These are phyloP conservation scores for Jackrogersella minutella DNA, from an alignment of 495 filamentous ascomycete genomes.

Conservation along the genomic window DNA sequence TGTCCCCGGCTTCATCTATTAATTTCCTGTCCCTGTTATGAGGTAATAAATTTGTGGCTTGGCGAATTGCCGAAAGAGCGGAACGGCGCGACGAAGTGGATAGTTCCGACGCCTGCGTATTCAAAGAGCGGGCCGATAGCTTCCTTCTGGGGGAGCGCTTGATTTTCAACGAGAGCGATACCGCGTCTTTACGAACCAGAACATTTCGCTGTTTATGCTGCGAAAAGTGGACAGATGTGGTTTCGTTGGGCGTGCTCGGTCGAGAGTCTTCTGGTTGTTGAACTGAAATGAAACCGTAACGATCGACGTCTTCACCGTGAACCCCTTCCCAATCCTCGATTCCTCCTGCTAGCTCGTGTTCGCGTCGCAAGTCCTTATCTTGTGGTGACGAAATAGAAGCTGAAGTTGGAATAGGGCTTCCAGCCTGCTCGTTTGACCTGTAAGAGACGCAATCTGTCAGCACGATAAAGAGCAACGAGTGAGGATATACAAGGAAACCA, in stretches of 20 bases:
- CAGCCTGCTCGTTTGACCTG: constrained; percentile 39
- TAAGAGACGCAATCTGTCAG: constrained; percentile 36
- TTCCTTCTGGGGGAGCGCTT: constrained; percentile 56
- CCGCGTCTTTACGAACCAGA: constrained; percentile 49
- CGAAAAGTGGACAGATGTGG: constrained; percentile 44
- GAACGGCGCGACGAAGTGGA: constrained; percentile 66
- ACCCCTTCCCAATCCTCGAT: constrained; percentile 97
- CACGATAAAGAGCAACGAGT: constrained; percentile 35
- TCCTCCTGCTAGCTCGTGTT: constrained; percentile 73
- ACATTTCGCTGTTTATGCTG: constrained; percentile 52
- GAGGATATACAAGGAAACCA: constrained; percentile 57
- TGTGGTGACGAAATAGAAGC: constrained; percentile 55
- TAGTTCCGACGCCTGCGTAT: constrained; percentile 58
- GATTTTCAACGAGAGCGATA: constrained; percentile 48
- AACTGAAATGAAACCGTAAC: constrained; percentile 89
- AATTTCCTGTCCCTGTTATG: constrained; percentile 76
- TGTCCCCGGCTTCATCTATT: constrained; percentile 87
- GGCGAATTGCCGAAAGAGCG: constrained; percentile 62
- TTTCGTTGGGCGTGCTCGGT: constrained; percentile 46
- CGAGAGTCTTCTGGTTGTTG: constrained; percentile 47
- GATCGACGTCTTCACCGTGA: constrained; percentile 84
- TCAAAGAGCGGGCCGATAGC: constrained; percentile 60
- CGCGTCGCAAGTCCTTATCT: constrained; percentile 44
- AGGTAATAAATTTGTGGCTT: constrained; percentile 77
- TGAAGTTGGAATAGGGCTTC: constrained; percentile 42